Conservation (phyloP, 257 asterid species). For the Plantago ovata region DNA sequence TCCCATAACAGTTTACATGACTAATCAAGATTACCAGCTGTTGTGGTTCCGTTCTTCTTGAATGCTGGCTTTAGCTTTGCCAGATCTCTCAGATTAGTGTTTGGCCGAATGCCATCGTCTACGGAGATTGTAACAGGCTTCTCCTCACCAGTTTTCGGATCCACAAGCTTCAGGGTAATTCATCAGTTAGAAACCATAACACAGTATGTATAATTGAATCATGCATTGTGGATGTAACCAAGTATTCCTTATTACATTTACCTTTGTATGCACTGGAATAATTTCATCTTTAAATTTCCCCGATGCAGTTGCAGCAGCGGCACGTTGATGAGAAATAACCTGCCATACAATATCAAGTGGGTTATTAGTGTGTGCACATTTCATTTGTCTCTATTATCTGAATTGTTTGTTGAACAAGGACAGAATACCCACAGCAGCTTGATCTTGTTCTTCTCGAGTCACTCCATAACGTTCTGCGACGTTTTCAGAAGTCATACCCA, state of each 20-base stretch:
- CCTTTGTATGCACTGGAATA: conserved; percentile 83
- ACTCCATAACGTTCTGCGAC: conserved; percentile 83
- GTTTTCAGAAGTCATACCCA: conserved; percentile 92
- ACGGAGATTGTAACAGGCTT: conserved; percentile 61
- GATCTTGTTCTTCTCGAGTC: conserved; percentile 88
- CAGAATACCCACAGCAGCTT: conserved; percentile 67
- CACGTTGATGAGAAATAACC: conserved; percentile 85
- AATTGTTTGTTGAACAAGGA: background rate
- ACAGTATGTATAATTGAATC: background rate
- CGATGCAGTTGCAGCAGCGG: conserved; percentile 78
- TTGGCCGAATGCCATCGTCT: conserved; percentile 89
- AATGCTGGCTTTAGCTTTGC: conserved; percentile 90
- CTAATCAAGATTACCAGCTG: conserved; percentile 58
- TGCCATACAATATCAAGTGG: conserved; percentile 27
- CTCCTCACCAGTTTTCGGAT: conserved; percentile 59
- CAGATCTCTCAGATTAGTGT: conserved; percentile 55
- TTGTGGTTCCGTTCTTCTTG: conserved; percentile 77
- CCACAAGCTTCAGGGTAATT: conserved; percentile 47
- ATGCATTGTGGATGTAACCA: background rate
- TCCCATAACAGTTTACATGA: conserved; percentile 4
- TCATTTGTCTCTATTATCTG: background rate
- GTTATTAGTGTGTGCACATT: conserved; percentile 7
- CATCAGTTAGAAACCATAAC: conserved; percentile 11
- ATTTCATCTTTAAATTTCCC: conserved; percentile 92
- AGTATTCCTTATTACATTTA: conserved; percentile 18